Conservation (phyloP, 2,329 filamentous ascomycete genomes). For the Cordyceps javanica region DNA sequence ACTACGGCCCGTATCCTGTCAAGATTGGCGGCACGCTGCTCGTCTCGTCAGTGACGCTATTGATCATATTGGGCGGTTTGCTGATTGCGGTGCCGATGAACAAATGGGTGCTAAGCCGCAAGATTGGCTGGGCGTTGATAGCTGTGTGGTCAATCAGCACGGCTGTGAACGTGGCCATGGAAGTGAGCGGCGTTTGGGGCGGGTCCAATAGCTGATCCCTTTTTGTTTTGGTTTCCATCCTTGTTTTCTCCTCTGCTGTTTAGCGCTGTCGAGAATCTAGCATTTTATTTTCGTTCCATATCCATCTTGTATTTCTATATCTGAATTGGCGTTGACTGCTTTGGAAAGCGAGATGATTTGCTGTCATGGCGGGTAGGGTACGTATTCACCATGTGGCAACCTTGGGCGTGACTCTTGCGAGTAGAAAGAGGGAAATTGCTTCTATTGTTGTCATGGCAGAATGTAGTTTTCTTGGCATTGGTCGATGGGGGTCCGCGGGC, state of each 20-base stretch:
- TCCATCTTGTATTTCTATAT: no score
- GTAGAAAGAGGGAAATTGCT: no score
- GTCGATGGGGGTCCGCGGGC: no score
- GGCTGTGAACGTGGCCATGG: slow-evolving; percentile 71
- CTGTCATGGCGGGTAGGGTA: no score
- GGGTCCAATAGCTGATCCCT: slow-evolving; percentile 16
- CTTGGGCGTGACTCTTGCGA: no score
- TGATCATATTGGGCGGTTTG: slow-evolving; percentile 72
- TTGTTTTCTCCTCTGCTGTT: not conserved
- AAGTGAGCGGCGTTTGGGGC: slow-evolving; percentile 55
- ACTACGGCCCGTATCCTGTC: slow-evolving; percentile 74
- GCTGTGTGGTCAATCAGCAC: slow-evolving; percentile 77
- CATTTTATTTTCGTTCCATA: no score
- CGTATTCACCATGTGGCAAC: no score
- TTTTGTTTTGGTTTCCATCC: not conserved
- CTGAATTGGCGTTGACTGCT: no score
- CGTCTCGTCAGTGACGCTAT: slow-evolving; percentile 75
- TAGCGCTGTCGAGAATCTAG: not conserved
- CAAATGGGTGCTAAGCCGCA: slow-evolving; percentile 76
- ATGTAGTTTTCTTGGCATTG: no score
- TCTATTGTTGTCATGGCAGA: no score
- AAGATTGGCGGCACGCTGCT: slow-evolving; percentile 79
- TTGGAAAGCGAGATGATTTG: no score
- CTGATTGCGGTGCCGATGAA: slow-evolving; percentile 79
- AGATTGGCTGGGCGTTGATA: slow-evolving; percentile 76